Percentiles rank a stretch among this genome's conserved stretches.
Conservation (phyloP, 495 filamentous ascomycete genomes). For the Penicillium soppii region DNA sequence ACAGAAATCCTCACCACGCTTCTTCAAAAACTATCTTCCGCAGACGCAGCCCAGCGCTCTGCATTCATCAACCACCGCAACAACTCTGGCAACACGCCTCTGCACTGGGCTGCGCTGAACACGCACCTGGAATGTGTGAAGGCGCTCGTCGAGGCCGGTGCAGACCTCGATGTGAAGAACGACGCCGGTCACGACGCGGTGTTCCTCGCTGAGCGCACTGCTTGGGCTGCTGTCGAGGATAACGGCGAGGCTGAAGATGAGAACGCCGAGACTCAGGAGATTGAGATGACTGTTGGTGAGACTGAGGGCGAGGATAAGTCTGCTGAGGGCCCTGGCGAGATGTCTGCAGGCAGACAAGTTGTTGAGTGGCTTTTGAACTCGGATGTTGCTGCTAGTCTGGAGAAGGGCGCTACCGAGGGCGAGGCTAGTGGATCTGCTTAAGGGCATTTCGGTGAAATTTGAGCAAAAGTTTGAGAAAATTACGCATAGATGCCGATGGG, state of each 20-base stretch:
- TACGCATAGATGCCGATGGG: background rate
- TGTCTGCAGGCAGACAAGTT: constrained; percentile 41
- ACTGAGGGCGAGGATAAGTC: constrained; percentile 12
- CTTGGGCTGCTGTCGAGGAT: constrained; percentile 33
- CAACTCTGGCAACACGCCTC: constrained; percentile 76
- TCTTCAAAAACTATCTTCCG: constrained; percentile 39
- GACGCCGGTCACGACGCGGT: constrained; percentile 80
- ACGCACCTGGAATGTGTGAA: constrained; percentile 81
- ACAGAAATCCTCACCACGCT: constrained; percentile 51
- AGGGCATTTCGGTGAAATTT: background rate
- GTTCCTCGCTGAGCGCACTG: constrained; percentile 74
- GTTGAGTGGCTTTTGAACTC: constrained; percentile 49
- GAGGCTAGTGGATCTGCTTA: constrained; percentile 18
- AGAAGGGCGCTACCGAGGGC: constrained; percentile 31
- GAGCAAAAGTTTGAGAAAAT: constrained; percentile 11
- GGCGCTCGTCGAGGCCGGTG: constrained; percentile 67
- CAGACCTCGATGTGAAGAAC: constrained; percentile 73
- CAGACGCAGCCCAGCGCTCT: constrained; percentile 18
- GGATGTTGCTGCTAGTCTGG: constrained; percentile 38
- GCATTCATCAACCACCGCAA: constrained; percentile 68
- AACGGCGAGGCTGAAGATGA: constrained; percentile 17
- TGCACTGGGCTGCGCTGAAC: constrained; percentile 91
- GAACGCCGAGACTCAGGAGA: constrained; percentile 25
- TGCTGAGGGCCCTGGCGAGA: constrained; percentile 22
- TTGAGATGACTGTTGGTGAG: constrained; percentile 31